Evolutionary conservation across 2,329 filamentous ascomycete species (phyloP), one percentile per base, ranked within the genome.

Genomic region (Cordyceps javanica): DNA sequence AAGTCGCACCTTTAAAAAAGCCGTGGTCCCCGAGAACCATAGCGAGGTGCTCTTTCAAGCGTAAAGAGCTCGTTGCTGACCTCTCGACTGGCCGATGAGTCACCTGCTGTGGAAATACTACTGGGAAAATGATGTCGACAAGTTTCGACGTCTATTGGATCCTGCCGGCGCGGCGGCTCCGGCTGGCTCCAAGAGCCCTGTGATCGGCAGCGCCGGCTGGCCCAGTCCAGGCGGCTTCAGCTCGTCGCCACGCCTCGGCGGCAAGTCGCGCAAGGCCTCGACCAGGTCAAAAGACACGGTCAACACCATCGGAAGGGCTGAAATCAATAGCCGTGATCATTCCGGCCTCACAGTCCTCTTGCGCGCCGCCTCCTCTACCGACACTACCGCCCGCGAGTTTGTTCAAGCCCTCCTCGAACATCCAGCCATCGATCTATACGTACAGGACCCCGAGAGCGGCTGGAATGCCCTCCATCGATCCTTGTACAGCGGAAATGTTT

Each of bases 41-140:
- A 90, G 90, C 90, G 88, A 95, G 91, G 90, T 87, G 88, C 82
- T 73, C 73, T 77, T 80, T 76, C 75, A 80, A 83, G 77, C 75
- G 77, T 73, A 70, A 71, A 70, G 72, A 23, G 45, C 58, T 65
- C 60, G 67, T 66, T 59, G 64, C 63, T 63, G 56, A 63, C 62
- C 67, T 65, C 66, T 73, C 71, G 41, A 53, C 77, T 85, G 41
- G 67, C 71, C 85, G 85, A 94, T 97, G 93, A 97, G 90, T 87
- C 88, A 91, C 79, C 84, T 89, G 83, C 86, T 99, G 74, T 97
- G 93, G 93, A 92, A 91, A 82, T 90, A 85, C 73, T 97, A 93
- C 73, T 88, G 95, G 80, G 89, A 97, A 85, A 90, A 97, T 82
- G 91, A 99, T 85, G 89, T 96, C 85, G 92, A 96, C 73, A 86